Evolutionary conservation across 2,329 filamentous ascomycete genomes (phyloP), one percentile per base, ranked within the genome.

Genomic region (Trichoderma arundinaceum): DNA sequence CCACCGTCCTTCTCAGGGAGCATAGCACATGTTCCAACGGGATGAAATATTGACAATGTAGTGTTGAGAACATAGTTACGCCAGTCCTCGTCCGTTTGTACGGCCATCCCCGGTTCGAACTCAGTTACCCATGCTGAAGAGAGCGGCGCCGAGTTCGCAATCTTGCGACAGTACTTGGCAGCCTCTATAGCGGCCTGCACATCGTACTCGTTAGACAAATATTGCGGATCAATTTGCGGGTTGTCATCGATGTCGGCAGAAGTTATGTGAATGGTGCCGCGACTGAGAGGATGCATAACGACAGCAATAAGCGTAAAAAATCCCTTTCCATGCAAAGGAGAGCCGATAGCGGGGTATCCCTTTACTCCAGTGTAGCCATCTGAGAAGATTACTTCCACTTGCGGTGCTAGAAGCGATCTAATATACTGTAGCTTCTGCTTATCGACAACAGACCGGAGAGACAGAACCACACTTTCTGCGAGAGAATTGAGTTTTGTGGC

Each of bases 1-100:
- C 80, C 81, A 7, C 80, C 80, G 12, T 78, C 71, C 38, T 76
- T 74, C 19, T 72, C 71, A 9, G 78, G 78, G 68, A 81, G 71
- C 81, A 83, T 83, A 28, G 69, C 69, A 7, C 66, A 68, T 41
- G 71, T 71, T 12, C 70, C 69, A 39, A 57, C 59, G 2, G 65
- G 39, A 33, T 68, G 64, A 39, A 46, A 66, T 12, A 43, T 64
- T 9, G 58, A 46, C 10, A 35, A 15, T 1, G 51, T 46, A 8
- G 59, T 64, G 33, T 63, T 48, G 12, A 44, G 35, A n/a, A 57
- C 49, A 33, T 54, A 66, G 4, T 53, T 33, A 2, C 52, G 32
- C 41, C 54, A 46, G 32, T 52, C 48, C 9, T 19, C 32, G 19
- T 35, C 32, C 32, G 52, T 56, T 19, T 56, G 52, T 28, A 56